Evolutionary conservation across 306 rosid species (phyloP).

Genomic region (Casuarina cunninghamiana): DNA sequence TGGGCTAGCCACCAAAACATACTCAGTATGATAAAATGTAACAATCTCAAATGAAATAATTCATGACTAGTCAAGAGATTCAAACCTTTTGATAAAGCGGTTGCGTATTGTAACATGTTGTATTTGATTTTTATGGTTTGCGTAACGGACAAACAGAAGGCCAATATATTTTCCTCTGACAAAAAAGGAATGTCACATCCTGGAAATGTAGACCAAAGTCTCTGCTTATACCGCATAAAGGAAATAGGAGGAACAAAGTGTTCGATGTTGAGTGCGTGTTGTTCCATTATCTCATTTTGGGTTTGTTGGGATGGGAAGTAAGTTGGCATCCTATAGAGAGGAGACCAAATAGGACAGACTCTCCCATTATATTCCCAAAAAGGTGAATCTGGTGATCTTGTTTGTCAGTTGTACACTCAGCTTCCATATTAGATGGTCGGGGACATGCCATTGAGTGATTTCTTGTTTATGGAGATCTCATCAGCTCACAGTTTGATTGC

Average conservation of each 20-base stretch:
- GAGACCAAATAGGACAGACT: not conserved
- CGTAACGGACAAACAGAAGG: not conserved
- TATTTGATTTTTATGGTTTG: too few species aligned
- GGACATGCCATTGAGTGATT: conserved; percentile 23
- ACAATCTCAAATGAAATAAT: too few species aligned
- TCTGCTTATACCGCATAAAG: not conserved
- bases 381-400: not conserved
- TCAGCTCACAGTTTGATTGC: not conserved
- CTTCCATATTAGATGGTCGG: conserved; percentile 28
- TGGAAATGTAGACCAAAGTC: not conserved
- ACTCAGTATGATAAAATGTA: too few species aligned
- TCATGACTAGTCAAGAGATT: too few species aligned
- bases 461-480: conserved; percentile 1
- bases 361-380: not conserved
- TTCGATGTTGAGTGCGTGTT: conserved; percentile 30
- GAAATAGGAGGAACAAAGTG: conserved; percentile 12
- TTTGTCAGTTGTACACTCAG: conserved; percentile 25
- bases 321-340: not conserved
- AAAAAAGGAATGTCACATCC: not conserved
- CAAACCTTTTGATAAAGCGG: too few species aligned
- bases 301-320: not conserved
- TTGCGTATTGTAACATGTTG: too few species aligned
- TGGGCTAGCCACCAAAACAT: too few species aligned
- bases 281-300: conserved; percentile 21
- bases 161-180: not conserved